Evolutionary conservation across 139 green algal species (phyloP), one percentile per base, ranked within the genome.

Genomic region (Chlorella sp.): DNA sequence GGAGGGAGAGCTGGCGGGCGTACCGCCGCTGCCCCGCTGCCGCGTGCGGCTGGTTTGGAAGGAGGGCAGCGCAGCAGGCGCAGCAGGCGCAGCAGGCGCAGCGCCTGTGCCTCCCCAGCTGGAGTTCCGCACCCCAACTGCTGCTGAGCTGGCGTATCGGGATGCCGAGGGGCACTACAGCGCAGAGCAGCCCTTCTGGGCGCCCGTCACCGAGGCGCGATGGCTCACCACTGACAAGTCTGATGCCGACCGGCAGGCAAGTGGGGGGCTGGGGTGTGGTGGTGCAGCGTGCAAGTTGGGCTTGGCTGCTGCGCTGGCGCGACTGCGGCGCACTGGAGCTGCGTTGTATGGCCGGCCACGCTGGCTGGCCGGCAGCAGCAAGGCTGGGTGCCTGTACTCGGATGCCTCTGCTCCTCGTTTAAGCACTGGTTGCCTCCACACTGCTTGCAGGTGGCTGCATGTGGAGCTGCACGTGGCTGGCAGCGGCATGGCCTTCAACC

Each of bases 151-250:
- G 44, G 72, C 64, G 46, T 44, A 82, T 48, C 77, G 90, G 13
- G 93, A 95, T 80, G n/a, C 86, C 0, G 65, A 54, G 11, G 93
- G 93, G 28, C 48, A 87, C 48, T 96, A 96, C 89, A 91, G 81
- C 34, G 75, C 91, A 14, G 90, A 89, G 58, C 38, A 87, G 44
- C 94, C 94, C 9, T 97, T 95, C 90, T 94, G 88, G 89, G 90
- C 89, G 5, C 77, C 56, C 1, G 80, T 97, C 32, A 88, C 64
- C 0, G 86, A 81, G 24, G 87, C 85, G 20, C n/a, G 65, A 46
- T 80, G 78, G 41, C 78, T 93, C 40, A 92, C 88, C 24, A 89
- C 75, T 20, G 40, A 72, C 3, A 20, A 40, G 16, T 83, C 80
- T 43, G 85, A 44, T 16, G 17, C 51, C 8, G 94, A 97, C 79